phyloP scores from a whole-genome alignment of 2,329 filamentous ascomycete species.

The Trichoderma pleuroti region DNA sequence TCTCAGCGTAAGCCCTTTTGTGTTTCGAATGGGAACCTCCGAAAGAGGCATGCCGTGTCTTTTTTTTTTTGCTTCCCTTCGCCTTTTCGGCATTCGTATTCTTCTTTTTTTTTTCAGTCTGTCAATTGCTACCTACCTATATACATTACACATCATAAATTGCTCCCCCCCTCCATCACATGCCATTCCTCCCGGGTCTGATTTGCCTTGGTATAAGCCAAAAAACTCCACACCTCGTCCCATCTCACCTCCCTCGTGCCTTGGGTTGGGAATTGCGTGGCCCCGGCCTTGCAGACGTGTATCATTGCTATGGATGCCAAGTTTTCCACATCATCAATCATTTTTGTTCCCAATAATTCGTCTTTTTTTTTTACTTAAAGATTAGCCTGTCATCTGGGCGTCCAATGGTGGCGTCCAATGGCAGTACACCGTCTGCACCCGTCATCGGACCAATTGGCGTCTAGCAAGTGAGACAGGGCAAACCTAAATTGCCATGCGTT shows the following conservation, averaged over 20 bases:
- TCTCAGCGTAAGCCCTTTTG: background rate
- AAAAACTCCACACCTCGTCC: background rate
- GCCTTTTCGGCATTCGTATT: background rate
- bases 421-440: slow-evolving; percentile 12
- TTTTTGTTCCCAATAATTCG: background rate
- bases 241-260: background rate
- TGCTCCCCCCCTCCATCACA: background rate
- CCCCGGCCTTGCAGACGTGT: background rate
- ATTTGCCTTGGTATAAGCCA: background rate
- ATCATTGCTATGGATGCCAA: background rate
- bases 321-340: background rate
- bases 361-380: background rate
- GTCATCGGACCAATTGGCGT: background rate
- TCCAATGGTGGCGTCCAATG: background rate
- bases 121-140: background rate
- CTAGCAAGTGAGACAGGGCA: background rate
- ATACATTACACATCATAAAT: slow-evolving; percentile 1
- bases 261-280: background rate
- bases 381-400: background rate
- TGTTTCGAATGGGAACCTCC: background rate
- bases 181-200: background rate
- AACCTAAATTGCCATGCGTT: background rate
- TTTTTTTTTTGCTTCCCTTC: background rate
- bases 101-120: background rate
- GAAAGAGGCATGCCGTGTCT: background rate